These are phyloP conservation scores for Amaranthus palmeri DNA, from an alignment of 148 eudicot genomes.

Conservation along the genomic window DNA sequence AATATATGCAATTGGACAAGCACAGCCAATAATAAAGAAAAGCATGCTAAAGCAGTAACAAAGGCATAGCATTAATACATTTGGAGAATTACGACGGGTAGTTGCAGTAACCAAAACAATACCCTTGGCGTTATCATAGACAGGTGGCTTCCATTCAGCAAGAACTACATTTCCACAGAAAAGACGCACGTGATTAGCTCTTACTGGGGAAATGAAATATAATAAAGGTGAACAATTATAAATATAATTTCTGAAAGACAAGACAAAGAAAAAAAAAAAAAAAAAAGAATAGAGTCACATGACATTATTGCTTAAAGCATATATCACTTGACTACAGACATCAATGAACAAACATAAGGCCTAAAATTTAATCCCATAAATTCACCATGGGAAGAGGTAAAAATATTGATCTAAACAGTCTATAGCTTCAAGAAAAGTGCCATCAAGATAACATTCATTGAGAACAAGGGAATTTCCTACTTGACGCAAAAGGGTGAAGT, in stretches of 20 bases:
- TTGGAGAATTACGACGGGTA: constrained; percentile 96
- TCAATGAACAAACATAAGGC: neutral
- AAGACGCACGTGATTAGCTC: neutral
- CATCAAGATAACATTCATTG: too few relatives aligned
- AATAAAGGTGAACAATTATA: neutral
- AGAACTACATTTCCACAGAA: constrained; percentile 50
- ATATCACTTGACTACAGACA: neutral
- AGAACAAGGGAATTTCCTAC: too few relatives aligned
- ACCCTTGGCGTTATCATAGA: constrained; percentile 89
- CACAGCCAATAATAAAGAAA: neutral
- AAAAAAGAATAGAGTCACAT: neutral
- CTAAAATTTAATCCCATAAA: neutral
- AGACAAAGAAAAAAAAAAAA: neutral
- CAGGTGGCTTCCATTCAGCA: constrained; percentile 99
- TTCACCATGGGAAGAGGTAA: too few relatives aligned
- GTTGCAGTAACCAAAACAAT: constrained; percentile 84
- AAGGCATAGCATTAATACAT: constrained; percentile 46
- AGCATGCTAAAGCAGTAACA: neutral
- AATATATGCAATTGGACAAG: neutral
- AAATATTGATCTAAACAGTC: too few relatives aligned
- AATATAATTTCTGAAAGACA: neutral
- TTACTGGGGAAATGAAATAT: neutral
- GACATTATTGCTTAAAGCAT: neutral
- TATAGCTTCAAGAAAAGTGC: too few relatives aligned
- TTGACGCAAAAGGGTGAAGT: too few relatives aligned